Evolutionary conservation across 345 rosid genomes (phyloP).

Genomic region (Arabidopsis thaliana): DNA sequence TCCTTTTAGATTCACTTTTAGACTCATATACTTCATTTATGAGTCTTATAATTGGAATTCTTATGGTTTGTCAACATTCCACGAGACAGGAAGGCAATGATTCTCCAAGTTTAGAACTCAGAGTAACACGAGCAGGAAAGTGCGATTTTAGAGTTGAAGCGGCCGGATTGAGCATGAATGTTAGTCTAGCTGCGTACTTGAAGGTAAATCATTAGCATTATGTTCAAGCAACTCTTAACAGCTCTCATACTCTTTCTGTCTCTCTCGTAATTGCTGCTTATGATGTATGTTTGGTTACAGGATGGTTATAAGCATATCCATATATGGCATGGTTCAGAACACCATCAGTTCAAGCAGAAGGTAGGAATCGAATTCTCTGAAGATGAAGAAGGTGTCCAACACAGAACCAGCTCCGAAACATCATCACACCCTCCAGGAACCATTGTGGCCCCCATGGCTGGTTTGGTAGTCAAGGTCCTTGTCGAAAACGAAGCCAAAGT

Average conservation of each 20-base stretch:
- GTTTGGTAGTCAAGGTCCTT: slow-evolving; percentile 89
- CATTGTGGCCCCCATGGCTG: slow-evolving; percentile 93
- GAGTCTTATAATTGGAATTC: slow-evolving; percentile 4
- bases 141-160: slow-evolving; percentile 68
- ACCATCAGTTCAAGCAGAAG: slow-evolving; percentile 71
- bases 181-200: slow-evolving; percentile 62
- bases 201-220: slow-evolving; percentile 56
- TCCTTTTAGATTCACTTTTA: background rate
- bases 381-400: slow-evolving; percentile 63
- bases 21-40: slow-evolving; percentile 11
- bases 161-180: slow-evolving; percentile 57
- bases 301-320: slow-evolving; percentile 70
- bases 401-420: slow-evolving; percentile 57
- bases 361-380: slow-evolving; percentile 61
- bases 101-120: slow-evolving; percentile 53
- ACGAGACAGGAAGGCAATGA: slow-evolving; percentile 57
- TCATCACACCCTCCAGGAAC: slow-evolving; percentile 67
- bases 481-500: slow-evolving; percentile 68
- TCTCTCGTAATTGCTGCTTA: slow-evolving; percentile 34
- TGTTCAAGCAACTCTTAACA: background rate
- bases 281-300: slow-evolving; percentile 51
- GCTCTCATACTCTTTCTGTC: slow-evolving; percentile 8
- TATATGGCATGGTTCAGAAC: slow-evolving; percentile 71
- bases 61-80: slow-evolving; percentile 22
- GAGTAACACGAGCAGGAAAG: slow-evolving; percentile 53